Evolutionary conservation across 176 grass and related monocot species (phyloP).

Genomic region (Triticum monococcum): DNA sequence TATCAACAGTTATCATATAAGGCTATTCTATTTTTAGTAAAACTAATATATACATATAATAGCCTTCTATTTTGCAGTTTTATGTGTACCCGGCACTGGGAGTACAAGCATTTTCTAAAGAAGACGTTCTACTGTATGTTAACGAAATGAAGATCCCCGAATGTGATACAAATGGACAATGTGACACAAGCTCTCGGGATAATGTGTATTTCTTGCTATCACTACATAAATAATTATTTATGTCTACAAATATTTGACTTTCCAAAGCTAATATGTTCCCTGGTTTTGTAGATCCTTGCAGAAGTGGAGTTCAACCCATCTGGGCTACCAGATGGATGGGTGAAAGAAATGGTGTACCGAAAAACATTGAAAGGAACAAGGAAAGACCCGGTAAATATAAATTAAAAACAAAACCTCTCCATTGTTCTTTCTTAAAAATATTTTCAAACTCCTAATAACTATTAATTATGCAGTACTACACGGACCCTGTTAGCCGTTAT

Average conservation of each 20-base stretch:
- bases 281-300: conserved; percentile 39
- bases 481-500: conserved; percentile 33
- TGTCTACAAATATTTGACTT: neutral
- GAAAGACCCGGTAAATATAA: conserved; percentile 42
- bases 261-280: neutral
- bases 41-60: too few species aligned
- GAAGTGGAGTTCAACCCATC: conserved; percentile 38
- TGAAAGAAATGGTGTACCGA: conserved; percentile 33
- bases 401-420: neutral
- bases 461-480: conserved; percentile 41
- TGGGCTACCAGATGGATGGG: conserved; percentile 36
- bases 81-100: conserved; percentile 9
- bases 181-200: neutral
- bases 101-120: conserved; percentile 19
- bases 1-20: too few species aligned
- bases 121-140: conserved; percentile 36
- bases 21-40: too few species aligned
- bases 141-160: neutral
- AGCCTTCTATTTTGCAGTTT: conserved; percentile 31
- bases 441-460: neutral
- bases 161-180: conserved; percentile 24
- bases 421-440: neutral
- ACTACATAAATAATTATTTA: neutral
- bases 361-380: conserved; percentile 29
- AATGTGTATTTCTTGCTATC: conserved; percentile 6